Percentiles rank a stretch among this genome's conserved stretches.
phyloP scores from a whole-genome alignment of 352 stramenopile genomes.

The Phytophthora palmivora region DNA sequence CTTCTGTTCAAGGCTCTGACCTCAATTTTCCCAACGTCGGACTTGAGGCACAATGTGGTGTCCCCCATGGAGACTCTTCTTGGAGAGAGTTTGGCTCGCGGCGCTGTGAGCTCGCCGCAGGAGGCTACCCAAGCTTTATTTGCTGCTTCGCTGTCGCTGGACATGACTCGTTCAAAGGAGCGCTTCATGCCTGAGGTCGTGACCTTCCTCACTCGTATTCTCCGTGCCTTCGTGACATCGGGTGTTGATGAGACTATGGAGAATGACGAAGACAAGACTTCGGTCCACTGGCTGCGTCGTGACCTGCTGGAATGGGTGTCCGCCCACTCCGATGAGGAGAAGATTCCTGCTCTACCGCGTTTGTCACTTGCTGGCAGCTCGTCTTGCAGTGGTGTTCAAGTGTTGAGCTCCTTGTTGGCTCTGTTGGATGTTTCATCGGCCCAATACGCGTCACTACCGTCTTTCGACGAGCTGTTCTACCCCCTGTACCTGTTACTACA shows the following conservation, averaged over 20 bases:
- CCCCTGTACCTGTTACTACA: constrained; percentile 75
- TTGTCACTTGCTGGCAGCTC: constrained; percentile 51
- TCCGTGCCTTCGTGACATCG: constrained; percentile 59
- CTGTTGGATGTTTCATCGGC: constrained; percentile 51
- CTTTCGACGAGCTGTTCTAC: constrained; percentile 81
- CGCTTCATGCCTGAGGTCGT: constrained; percentile 91
- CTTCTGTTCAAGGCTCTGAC: constrained; percentile 90
- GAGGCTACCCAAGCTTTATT: constrained; percentile 91
- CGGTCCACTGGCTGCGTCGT: constrained; percentile 54
- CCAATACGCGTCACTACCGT: constrained; percentile 72
- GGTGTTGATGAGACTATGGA: constrained; percentile 11
- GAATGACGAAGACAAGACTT: constrained; percentile 21
- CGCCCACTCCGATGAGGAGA: constrained; percentile 17
- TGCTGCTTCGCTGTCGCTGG: constrained; percentile 64
- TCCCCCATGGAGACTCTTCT: constrained; percentile 93
- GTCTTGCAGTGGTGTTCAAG: constrained; percentile 48
- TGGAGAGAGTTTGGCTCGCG: constrained; percentile 88
- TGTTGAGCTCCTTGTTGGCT: constrained; percentile 55
- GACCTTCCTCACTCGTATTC: constrained; percentile 54
- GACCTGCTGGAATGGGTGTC: constrained; percentile 56
- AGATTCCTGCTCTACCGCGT: constrained; percentile 40
- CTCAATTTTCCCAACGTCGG: constrained; percentile 94
- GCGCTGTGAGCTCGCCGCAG: constrained; percentile 64
- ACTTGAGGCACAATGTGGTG: constrained; percentile 95
- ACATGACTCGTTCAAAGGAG: constrained; percentile 89